phyloP scores from a whole-genome alignment of 768 basidiomycete genomes.

The Roridomyces roridus region DNA sequence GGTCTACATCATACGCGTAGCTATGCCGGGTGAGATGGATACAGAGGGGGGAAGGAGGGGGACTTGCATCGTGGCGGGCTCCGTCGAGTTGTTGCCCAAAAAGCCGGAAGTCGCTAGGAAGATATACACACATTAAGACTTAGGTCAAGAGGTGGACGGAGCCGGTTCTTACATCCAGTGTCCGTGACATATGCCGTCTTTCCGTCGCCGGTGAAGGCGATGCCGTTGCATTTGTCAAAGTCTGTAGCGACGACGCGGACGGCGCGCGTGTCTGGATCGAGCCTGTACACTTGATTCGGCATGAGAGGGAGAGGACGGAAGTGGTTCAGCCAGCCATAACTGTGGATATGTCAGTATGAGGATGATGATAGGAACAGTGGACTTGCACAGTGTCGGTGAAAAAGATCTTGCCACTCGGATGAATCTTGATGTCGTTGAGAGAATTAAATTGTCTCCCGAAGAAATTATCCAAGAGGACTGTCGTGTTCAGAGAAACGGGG shows the following conservation, averaged over 20 bases:
- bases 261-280: conserved; percentile 67
- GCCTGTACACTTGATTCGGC: conserved; percentile 80
- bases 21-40: conserved; percentile 37
- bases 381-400: conserved; percentile 74
- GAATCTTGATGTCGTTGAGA: conserved; percentile 70
- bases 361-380: not conserved
- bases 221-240: conserved; percentile 74
- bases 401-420: conserved; percentile 73
- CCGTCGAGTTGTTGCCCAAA: conserved; percentile 57
- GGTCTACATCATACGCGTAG: conserved; percentile 73
- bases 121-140: too few relatives aligned
- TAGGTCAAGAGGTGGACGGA: not conserved
- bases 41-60: not conserved
- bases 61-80: conserved; percentile 68
- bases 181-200: conserved; percentile 64
- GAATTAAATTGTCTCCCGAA: conserved; percentile 85
- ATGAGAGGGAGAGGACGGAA: conserved; percentile 72
- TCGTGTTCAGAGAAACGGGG: conserved; percentile 62
- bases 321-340: conserved; percentile 58
- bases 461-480: conserved; percentile 77
- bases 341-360: conserved; percentile 1
- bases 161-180: not conserved
- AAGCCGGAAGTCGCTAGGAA: conserved; percentile 38
- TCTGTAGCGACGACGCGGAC: conserved; percentile 79
- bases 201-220: conserved; percentile 74